Percentiles rank a stretch among this genome's conserved stretches.
Evolutionary conservation across 108 stramenopile species (phyloP).

Genomic region (Conticribra weissflogii): DNA sequence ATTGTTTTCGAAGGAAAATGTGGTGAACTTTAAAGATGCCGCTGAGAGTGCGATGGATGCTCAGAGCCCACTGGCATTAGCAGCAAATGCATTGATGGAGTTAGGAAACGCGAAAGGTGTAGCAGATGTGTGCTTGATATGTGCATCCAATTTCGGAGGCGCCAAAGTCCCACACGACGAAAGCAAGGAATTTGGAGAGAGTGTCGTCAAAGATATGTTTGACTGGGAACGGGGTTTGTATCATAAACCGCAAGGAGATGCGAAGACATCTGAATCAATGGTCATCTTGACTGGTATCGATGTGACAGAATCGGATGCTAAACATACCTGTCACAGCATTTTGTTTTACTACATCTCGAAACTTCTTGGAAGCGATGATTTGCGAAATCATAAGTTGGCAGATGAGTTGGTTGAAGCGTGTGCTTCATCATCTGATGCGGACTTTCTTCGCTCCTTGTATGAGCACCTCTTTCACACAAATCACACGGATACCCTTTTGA

Average conservation of each 20-base stretch:
- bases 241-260: slow-evolving; percentile 48
- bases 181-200: slow-evolving; percentile 39
- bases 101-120: slow-evolving; percentile 65
- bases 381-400: slow-evolving; percentile 38
- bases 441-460: slow-evolving; percentile 74
- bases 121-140: slow-evolving; percentile 81
- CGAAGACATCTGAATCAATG: slow-evolving; percentile 30
- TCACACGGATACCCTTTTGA: slow-evolving; percentile 67
- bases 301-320: slow-evolving; percentile 70
- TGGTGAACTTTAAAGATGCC: slow-evolving; percentile 44
- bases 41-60: slow-evolving; percentile 59
- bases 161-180: slow-evolving; percentile 33
- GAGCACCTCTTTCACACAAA: slow-evolving; percentile 59
- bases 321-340: slow-evolving; percentile 73
- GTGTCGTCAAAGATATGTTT: slow-evolving; percentile 31
- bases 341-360: slow-evolving; percentile 70
- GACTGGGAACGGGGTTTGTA: slow-evolving; percentile 84
- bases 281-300: slow-evolving; percentile 56
- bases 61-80: slow-evolving; percentile 79
- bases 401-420: slow-evolving; percentile 69
- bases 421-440: slow-evolving; percentile 59
- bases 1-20: slow-evolving; percentile 37
- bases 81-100: slow-evolving; percentile 66
- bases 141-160: slow-evolving; percentile 76
- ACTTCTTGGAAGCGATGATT: slow-evolving; percentile 54